A percentile compares a stretch with the other conserved stretches of the same genome.
These are phyloP conservation scores for Eurotiales sp. DNA, from an alignment of 2,329 filamentous ascomycete genomes.

Conservation along the genomic window DNA sequence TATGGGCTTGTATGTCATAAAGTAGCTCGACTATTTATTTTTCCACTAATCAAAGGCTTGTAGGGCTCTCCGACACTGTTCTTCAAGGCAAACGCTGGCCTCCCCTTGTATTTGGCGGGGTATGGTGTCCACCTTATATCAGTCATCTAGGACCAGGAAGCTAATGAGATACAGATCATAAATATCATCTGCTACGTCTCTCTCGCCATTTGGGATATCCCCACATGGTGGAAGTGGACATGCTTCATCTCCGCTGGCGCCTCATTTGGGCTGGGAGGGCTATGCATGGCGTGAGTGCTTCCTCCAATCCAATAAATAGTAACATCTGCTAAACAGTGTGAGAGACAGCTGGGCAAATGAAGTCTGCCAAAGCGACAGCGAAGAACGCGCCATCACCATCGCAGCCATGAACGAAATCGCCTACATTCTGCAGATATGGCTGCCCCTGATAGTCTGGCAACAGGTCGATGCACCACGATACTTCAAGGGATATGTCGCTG, in stretches of 20 bases:
- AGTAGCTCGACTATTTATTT: too few species aligned
- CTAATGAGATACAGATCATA: constrained; percentile 23
- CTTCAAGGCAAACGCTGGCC: constrained; percentile 61
- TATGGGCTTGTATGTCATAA: constrained; percentile 53
- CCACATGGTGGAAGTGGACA: constrained; percentile 59
- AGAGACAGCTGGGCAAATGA: constrained; percentile 50
- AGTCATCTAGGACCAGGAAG: too few species aligned
- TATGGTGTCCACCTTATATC: too few species aligned
- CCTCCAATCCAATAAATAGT: not conserved
- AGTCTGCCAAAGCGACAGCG: constrained; percentile 54
- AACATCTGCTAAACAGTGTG: not conserved
- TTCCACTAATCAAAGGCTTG: too few species aligned
- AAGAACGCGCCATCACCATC: constrained; percentile 64
- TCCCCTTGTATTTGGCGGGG: constrained; percentile 56
- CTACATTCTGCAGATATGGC: constrained; percentile 66
- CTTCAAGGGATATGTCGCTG: constrained; percentile 57
- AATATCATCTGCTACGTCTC: constrained; percentile 45
- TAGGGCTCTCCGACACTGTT: constrained; percentile 59
- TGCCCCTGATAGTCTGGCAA: constrained; percentile 64
- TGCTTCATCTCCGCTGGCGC: constrained; percentile 56
- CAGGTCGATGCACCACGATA: constrained; percentile 61
- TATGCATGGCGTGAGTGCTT: constrained; percentile 46
- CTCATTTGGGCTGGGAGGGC: constrained; percentile 45
- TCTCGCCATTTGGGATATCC: constrained; percentile 49
- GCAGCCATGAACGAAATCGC: constrained; percentile 68